Evolutionary conservation across 805 yeast species (phyloP).

Genomic region (Candida tibetensis): DNA sequence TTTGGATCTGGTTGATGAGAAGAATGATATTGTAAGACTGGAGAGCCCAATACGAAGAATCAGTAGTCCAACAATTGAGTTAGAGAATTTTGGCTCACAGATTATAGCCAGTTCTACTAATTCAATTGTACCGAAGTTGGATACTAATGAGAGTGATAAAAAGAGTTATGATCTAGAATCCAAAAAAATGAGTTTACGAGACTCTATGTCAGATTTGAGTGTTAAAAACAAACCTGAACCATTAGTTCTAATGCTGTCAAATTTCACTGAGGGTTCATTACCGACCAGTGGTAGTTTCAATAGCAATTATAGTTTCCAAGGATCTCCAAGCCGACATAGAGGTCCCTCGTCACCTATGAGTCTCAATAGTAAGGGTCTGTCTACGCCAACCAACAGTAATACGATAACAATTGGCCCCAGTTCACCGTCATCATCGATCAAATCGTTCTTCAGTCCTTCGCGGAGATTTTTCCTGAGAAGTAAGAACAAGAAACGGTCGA

Average conservation of each 20-base stretch:
- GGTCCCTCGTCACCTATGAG: slow-evolving; percentile 16
- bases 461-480: slow-evolving; percentile 31
- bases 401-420: slow-evolving; percentile 38
- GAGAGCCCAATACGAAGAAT: neutral
- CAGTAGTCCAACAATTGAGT: neutral
- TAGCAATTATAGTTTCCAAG: neutral
- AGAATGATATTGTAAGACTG: too few relatives aligned
- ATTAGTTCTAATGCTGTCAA: neutral
- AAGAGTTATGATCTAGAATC: too few relatives aligned
- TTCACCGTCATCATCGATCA: slow-evolving; percentile 30
- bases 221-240: too few relatives aligned
- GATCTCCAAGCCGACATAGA: neutral
- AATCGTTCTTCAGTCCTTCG: slow-evolving; percentile 39
- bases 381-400: slow-evolving; percentile 27
- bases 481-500: too few relatives aligned
- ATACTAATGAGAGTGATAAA: too few relatives aligned
- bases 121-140: too few relatives aligned
- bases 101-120: too few relatives aligned
- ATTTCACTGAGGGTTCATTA: neutral
- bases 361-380: too few relatives aligned
- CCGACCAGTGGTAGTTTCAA: neutral
- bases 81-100: too few relatives aligned
- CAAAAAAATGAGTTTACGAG: too few relatives aligned
- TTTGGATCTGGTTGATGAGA: slow-evolving; percentile 8
- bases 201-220: too few relatives aligned